A percentile compares a stretch with the other conserved stretches of the same genome.
Evolutionary conservation across 1,139 yeast genomes (phyloP).

Genomic region (Taphrina populina): DNA sequence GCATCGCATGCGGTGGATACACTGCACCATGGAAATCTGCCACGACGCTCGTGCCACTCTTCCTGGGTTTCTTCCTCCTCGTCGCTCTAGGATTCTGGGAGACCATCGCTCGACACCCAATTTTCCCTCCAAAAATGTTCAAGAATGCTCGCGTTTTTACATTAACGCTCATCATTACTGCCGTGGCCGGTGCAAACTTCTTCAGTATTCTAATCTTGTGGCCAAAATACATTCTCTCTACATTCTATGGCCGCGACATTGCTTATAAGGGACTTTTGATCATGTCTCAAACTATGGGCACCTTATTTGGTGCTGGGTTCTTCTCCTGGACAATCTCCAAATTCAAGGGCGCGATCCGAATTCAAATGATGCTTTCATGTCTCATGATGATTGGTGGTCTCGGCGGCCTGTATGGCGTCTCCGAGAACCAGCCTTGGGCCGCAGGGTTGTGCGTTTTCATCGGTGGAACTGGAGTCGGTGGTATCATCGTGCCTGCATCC

Average conservation of each 20-base stretch:
- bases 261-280: constrained; percentile 22
- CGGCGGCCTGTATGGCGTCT: constrained; percentile 21
- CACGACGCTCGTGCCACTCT: constrained; percentile 7
- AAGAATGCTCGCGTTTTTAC: constrained; percentile 30
- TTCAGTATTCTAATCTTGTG: constrained; percentile 27
- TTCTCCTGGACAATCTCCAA: constrained; percentile 28
- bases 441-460: constrained; percentile 24
- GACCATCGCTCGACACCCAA: constrained; percentile 11
- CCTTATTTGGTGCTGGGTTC: constrained; percentile 31
- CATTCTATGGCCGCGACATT: constrained; percentile 13
- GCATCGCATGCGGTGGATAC: constrained; percentile 30
- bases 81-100: constrained; percentile 19
- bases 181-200: constrained; percentile 31
- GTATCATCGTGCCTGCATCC: constrained; percentile 27
- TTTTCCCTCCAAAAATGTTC: constrained; percentile 28
- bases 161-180: constrained; percentile 22
- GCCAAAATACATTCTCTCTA: constrained; percentile 26
- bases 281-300: constrained; percentile 29
- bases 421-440: constrained; percentile 1
- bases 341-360: constrained; percentile 30
- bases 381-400: constrained; percentile 25
- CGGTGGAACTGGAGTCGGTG: constrained; percentile 29
- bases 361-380: constrained; percentile 25
- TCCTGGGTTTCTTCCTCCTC: constrained; percentile 15
- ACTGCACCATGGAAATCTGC: constrained; percentile 27